Base-by-base conservation (phyloP, 1,284 basidiomycete species). In the Cryptococcus sp. region DNA sequence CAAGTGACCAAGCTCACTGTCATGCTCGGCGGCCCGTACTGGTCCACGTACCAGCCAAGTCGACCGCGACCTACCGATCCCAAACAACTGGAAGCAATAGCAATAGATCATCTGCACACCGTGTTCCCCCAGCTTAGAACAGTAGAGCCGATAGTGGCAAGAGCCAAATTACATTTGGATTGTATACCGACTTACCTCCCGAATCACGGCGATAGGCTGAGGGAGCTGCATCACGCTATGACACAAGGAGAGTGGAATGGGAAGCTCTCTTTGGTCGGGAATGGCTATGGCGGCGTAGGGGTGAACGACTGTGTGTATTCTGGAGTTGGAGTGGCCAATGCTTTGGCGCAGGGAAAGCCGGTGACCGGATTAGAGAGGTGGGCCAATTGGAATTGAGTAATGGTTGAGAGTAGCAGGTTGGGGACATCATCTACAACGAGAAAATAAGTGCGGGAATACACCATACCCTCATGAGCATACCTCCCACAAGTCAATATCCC, bases 11-110 rank as follows among this genome's bases (percentile, higher is more conserved):
- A 96, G 74, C 75, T 96, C 61, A 94, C 94, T 0, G 85, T 93
- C 52, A 96, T 99, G 91, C 80, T 93, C 41, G 93, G 94, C 15
- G 93, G 93, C 0, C 89, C 90, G 0, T 85, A 89, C 73, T 82
- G 81, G 72, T 71, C 81, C 2, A 76, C 80, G 4, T 78, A 78
- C 60, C 59, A 57, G 2, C 63, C 64, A 13, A 51, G 6, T 55
- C 59, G 54, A 47, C 31, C 56, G 44, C 17, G 47, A 15, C 56
- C 52, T 5, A 15, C 48, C 4, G 50, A 54, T 5, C 23, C 67
- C 0, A 60, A 69, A 5, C 62, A 65, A 0, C 64, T 77, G 2
- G 47, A 68, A 15, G 61, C 74, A 58, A 68, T 72, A 1, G 79
- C 82, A 20, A 69, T 84, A 16, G 71, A 75, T 5, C 80, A 80